These are phyloP conservation scores for Fusarium sp. DNA, from an alignment of 2,329 filamentous ascomycete genomes.

Conservation along the genomic window DNA sequence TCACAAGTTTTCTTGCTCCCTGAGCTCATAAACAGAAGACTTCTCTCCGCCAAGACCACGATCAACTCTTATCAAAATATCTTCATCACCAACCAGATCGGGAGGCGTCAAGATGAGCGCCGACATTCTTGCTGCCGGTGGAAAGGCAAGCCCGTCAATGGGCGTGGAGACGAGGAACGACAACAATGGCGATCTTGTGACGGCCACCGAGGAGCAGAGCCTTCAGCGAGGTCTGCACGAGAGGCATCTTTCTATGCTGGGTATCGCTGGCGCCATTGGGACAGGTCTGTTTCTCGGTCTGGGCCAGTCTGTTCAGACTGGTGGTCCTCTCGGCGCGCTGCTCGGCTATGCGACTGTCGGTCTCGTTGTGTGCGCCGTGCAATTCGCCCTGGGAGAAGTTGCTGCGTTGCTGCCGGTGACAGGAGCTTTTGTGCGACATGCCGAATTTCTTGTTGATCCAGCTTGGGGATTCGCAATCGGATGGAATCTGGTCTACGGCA, in stretches of 20 bases:
- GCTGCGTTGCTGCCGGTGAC: slow-evolving; percentile 56
- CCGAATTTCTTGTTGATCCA: slow-evolving; percentile 61
- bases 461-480: slow-evolving; percentile 64
- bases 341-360: slow-evolving; percentile 57
- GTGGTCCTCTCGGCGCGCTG: slow-evolving; percentile 53
- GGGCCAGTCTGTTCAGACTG: slow-evolving; percentile 55
- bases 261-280: slow-evolving; percentile 63
- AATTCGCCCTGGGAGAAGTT: slow-evolving; percentile 63
- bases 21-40: neutral
- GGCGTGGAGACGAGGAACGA: slow-evolving; percentile 3
- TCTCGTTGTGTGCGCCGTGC: slow-evolving; percentile 57
- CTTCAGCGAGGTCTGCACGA: slow-evolving; percentile 40
- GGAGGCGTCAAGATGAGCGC: slow-evolving; percentile 21
- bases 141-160: slow-evolving; percentile 4
- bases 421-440: slow-evolving; percentile 60
- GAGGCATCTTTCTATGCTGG: slow-evolving; percentile 60
- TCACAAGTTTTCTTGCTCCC: neutral
- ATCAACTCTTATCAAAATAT: neutral
- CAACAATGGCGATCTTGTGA: slow-evolving; percentile 35
- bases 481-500: slow-evolving; percentile 62
- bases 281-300: slow-evolving; percentile 47
- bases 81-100: neutral
- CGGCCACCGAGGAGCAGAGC: slow-evolving; percentile 33
- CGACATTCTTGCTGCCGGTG: slow-evolving; percentile 11
- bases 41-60: neutral